These are phyloP conservation scores for Candida tallmaniae DNA, from an alignment of 805 yeast species.

Conservation along the genomic window DNA sequence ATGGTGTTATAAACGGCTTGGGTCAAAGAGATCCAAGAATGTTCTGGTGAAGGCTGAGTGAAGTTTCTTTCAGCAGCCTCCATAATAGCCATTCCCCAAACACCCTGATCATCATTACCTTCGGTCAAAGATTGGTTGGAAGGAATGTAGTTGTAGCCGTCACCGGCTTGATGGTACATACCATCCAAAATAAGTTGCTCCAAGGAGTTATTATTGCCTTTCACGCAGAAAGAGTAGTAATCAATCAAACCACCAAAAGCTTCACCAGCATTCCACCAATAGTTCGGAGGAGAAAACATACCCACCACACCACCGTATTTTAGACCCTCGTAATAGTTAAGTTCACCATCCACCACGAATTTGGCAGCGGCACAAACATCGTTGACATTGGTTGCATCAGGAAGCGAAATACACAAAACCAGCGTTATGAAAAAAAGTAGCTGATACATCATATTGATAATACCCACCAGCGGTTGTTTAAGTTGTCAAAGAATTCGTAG, in stretches of 20 bases:
- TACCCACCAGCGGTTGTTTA: too few species aligned
- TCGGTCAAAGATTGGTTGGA: slow-evolving; percentile 44
- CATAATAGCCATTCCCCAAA: slow-evolving; percentile 47
- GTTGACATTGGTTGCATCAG: too few species aligned
- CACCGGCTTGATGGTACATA: slow-evolving; percentile 43
- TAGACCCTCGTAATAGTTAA: slow-evolving; percentile 43
- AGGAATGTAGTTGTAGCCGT: slow-evolving; percentile 38
- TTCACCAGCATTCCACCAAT: slow-evolving; percentile 54
- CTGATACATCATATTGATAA: too few species aligned
- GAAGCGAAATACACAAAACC: too few species aligned
- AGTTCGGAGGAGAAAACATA: slow-evolving; percentile 41
- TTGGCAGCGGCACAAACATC: slow-evolving; percentile 41
- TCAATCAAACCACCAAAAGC: slow-evolving; percentile 46
- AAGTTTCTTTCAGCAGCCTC: slow-evolving; percentile 45
- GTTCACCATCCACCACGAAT: slow-evolving; percentile 31
- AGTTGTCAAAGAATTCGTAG: too few species aligned
- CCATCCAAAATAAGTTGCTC: slow-evolving; percentile 33
- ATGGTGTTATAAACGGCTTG: slow-evolving; percentile 90
- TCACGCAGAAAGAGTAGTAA: slow-evolving; percentile 35
- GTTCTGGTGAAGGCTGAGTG: slow-evolving; percentile 50
- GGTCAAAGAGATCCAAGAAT: slow-evolving; percentile 78
- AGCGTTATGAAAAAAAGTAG: too few species aligned
- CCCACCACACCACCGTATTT: slow-evolving; percentile 43
- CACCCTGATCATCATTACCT: slow-evolving; percentile 51
- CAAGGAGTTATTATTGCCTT: slow-evolving; percentile 26